These are phyloP conservation scores for Backusella australiensis DNA, from an alignment of 192 early-diverging fungal species.

Conservation along the genomic window DNA sequence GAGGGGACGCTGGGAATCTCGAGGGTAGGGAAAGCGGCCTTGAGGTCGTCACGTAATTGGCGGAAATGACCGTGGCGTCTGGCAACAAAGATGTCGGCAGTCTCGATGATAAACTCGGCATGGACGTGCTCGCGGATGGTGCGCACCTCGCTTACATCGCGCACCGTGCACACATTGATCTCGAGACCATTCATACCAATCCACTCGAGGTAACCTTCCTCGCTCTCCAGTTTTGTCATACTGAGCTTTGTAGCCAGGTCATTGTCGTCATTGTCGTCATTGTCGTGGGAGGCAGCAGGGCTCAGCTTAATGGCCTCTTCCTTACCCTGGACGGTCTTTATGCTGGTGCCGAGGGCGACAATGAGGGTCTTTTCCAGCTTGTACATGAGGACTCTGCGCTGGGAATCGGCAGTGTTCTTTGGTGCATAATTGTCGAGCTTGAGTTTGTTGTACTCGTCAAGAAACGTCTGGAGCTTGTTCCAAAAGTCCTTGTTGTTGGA, in stretches of 20 bases:
- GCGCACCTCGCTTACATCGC: conserved; percentile 34
- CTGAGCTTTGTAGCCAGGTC: not conserved
- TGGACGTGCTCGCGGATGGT: conserved; percentile 44
- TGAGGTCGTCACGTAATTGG: conserved; percentile 37
- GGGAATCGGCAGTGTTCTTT: conserved; percentile 17
- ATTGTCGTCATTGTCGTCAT: not conserved
- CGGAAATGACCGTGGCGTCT: conserved; percentile 48
- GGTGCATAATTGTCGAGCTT: conserved; percentile 33
- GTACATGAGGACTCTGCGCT: conserved; percentile 31
- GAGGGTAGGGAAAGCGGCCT: conserved; percentile 40
- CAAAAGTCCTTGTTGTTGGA: conserved; percentile 38
- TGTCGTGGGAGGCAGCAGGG: not conserved
- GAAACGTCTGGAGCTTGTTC: conserved; percentile 44
- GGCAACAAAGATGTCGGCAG: conserved; percentile 29
- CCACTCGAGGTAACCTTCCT: conserved; percentile 17
- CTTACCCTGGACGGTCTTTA: conserved; percentile 32
- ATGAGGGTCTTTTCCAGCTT: conserved; percentile 33
- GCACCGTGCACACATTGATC: conserved; percentile 47
- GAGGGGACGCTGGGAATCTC: conserved; percentile 45
- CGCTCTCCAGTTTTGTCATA: conserved; percentile 11
- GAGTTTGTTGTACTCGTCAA: conserved; percentile 47
- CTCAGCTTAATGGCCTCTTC: conserved; percentile 17
- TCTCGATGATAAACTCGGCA: conserved; percentile 45
- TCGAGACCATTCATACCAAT: conserved; percentile 34
- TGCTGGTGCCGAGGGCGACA: conserved; percentile 28